Conservation (phyloP, 768 basidiomycete species). For the Paxillus ammoniavirescens region DNA sequence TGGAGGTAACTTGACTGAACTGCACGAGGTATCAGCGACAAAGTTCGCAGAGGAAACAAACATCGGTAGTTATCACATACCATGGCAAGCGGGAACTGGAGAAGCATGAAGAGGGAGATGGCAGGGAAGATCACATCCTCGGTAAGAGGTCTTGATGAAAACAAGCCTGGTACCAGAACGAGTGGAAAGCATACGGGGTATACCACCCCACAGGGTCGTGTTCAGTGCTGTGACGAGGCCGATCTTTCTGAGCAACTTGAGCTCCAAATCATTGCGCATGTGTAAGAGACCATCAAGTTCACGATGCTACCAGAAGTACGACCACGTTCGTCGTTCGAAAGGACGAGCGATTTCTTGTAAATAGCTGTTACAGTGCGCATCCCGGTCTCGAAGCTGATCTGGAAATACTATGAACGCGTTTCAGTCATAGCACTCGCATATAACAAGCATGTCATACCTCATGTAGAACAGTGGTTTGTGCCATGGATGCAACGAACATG, state of each 20-base stretch:
- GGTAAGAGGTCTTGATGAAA: constrained; percentile 69
- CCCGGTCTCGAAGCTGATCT: constrained; percentile 77
- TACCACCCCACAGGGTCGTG: constrained; percentile 63
- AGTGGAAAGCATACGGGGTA: constrained; percentile 43
- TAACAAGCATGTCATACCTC: constrained; percentile 46
- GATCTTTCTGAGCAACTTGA: constrained; percentile 80
- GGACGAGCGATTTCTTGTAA: constrained; percentile 81
- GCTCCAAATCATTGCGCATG: constrained; percentile 79
- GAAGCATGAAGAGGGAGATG: constrained; percentile 84
- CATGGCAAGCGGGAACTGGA: constrained; percentile 86
- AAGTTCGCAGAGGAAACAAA: not conserved
- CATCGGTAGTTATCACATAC: constrained; percentile 34
- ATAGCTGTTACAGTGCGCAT: constrained; percentile 91
- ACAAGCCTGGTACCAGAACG: constrained; percentile 3
- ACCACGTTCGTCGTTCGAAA: constrained; percentile 82
- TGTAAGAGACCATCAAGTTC: constrained; percentile 82
- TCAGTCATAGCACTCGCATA: not conserved
- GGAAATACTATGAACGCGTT: constrained; percentile 63
- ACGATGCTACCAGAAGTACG: constrained; percentile 90
- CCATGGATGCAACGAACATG: constrained; percentile 82
- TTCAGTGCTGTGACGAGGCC: constrained; percentile 71
- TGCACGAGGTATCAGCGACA: constrained; percentile 23
- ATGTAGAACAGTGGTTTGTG: constrained; percentile 77
- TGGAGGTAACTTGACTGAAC: constrained; percentile 73
- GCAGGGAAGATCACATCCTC: constrained; percentile 95